These are phyloP conservation scores for Mycena epipterygia DNA, from an alignment of 768 basidiomycete genomes.

Conservation along the genomic window DNA sequence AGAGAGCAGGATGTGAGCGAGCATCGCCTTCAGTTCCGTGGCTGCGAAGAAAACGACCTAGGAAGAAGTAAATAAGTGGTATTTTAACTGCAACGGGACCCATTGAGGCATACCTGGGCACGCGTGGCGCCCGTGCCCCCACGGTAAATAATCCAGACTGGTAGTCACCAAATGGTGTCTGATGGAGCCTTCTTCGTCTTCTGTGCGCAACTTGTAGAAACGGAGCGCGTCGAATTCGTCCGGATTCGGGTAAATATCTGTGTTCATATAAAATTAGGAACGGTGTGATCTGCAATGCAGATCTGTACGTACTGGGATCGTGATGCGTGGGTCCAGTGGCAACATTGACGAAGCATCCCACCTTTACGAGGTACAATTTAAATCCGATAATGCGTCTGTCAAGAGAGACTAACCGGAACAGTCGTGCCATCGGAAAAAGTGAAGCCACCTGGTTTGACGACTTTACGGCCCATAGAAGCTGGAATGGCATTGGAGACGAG, in stretches of 20 bases:
- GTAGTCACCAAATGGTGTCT: conserved; percentile 19
- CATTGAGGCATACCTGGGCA: too few species aligned
- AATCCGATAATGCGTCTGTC: too few species aligned
- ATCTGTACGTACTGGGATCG: conserved; percentile 16
- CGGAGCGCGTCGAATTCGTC: conserved; percentile 29
- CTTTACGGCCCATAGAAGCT: conserved; percentile 36
- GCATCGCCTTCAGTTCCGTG: conserved; percentile 23
- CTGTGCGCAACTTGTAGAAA: conserved; percentile 17
- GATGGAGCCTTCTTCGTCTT: conserved; percentile 13
- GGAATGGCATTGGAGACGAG: background rate
- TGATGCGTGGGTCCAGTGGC: conserved; percentile 34
- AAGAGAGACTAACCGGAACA: too few species aligned
- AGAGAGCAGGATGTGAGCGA: conserved; percentile 23
- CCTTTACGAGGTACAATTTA: too few species aligned
- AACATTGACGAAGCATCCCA: conserved; percentile 41
- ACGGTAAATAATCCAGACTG: conserved; percentile 26
- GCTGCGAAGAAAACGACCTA: conserved; percentile 24
- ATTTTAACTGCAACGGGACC: conserved; percentile 42
- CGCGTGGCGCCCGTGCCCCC: conserved; percentile 37
- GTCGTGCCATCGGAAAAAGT: conserved; percentile 42
- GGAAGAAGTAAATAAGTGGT: background rate
- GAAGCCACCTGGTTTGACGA: conserved; percentile 36
- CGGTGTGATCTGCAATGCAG: background rate
- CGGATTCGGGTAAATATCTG: conserved; percentile 25
- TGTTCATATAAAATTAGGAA: conserved; percentile 40